Conservation (phyloP, 306 rosid species). For the Medicago arabica region DNA sequence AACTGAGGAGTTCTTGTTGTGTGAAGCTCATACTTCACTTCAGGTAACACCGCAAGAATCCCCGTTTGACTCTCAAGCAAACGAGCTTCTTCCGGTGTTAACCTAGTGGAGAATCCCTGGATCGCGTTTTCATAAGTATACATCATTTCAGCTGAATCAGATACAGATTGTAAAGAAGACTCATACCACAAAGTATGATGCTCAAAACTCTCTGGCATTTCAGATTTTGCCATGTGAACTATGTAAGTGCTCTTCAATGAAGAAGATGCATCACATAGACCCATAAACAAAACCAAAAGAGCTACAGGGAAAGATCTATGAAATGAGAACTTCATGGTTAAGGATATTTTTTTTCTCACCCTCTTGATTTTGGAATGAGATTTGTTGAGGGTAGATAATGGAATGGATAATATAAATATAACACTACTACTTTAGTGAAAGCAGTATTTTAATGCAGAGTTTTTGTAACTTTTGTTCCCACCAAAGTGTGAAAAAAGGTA, state of each 20-base stretch:
- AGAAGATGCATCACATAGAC: slow-evolving; percentile 2
- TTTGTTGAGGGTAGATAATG: neutral
- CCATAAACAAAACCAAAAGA: slow-evolving; percentile 38
- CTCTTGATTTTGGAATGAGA: slow-evolving; percentile 17
- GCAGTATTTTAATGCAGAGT: neutral
- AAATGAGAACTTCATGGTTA: slow-evolving; percentile 36
- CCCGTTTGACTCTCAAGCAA: slow-evolving; percentile 61
- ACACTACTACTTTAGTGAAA: neutral
- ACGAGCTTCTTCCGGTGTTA: slow-evolving; percentile 66
- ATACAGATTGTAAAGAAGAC: slow-evolving; percentile 66
- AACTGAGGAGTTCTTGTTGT: slow-evolving; percentile 90
- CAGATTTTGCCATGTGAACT: slow-evolving; percentile 75
- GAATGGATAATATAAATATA: neutral
- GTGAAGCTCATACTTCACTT: slow-evolving; percentile 77
- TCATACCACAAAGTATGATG: slow-evolving; percentile 80
- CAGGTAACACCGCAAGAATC: slow-evolving; percentile 72
- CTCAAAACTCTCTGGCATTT: slow-evolving; percentile 78
- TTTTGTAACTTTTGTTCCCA: slow-evolving; percentile 5
- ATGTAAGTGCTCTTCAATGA: slow-evolving; percentile 64
- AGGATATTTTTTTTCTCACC: neutral
- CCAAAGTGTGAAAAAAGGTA: slow-evolving; percentile 15
- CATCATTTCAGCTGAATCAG: slow-evolving; percentile 75
- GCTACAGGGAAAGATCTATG: neutral
- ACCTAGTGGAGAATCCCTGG: slow-evolving; percentile 79
- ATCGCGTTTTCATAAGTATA: slow-evolving; percentile 77